phyloP scores from a whole-genome alignment of 1,284 basidiomycete genomes.

The Ustilago nuda region DNA sequence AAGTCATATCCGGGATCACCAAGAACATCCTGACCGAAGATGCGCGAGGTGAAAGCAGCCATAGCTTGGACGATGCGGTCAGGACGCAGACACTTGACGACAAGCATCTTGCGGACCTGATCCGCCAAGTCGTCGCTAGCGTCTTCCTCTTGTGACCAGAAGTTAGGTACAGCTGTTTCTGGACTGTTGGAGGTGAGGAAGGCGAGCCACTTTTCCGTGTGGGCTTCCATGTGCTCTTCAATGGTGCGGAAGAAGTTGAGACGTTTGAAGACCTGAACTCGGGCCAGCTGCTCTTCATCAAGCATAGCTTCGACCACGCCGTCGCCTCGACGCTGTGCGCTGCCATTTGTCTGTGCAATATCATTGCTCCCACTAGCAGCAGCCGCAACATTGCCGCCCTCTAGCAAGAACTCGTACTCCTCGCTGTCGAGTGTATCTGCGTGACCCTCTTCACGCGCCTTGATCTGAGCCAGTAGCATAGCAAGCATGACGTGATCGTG shows the following conservation, averaged over 20 bases:
- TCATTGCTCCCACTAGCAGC: conserved; percentile 71
- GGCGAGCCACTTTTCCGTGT: conserved; percentile 79
- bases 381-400: conserved; percentile 78
- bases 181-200: conserved; percentile 81
- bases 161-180: conserved; percentile 78
- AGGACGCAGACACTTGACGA: conserved; percentile 89
- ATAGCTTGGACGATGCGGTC: conserved; percentile 87
- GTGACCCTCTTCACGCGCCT: conserved; percentile 74
- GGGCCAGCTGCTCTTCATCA: conserved; percentile 76
- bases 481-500: conserved; percentile 92
- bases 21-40: conserved; percentile 85
- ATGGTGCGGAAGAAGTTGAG: conserved; percentile 81
- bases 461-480: conserved; percentile 88
- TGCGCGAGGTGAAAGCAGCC: conserved; percentile 78
- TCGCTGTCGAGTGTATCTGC: conserved; percentile 75
- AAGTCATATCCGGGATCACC: conserved; percentile 38
- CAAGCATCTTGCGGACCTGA: conserved; percentile 79
- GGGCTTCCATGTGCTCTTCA: conserved; percentile 76
- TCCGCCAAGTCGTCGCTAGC: conserved; percentile 71
- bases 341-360: conserved; percentile 55
- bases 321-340: conserved; percentile 31
- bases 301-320: conserved; percentile 56
- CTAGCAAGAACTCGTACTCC: conserved; percentile 89
- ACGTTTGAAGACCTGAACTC: conserved; percentile 69
- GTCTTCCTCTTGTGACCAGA: conserved; percentile 74